phyloP scores from a whole-genome alignment of 768 basidiomycete species.

The Mycena chlorophos region DNA sequence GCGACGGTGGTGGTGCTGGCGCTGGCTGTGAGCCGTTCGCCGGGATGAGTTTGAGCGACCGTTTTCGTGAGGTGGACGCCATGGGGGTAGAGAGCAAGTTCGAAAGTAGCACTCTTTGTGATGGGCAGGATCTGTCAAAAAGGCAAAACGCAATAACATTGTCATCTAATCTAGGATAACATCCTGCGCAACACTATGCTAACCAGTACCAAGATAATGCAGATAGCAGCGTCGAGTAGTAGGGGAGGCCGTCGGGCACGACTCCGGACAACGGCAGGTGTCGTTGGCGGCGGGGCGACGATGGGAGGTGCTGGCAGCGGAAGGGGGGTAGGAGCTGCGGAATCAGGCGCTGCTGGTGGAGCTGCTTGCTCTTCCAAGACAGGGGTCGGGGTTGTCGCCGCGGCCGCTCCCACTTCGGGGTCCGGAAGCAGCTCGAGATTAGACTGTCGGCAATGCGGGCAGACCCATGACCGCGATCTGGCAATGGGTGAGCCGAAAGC shows the following conservation, averaged over 20 bases:
- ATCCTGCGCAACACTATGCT: slow-evolving; percentile 67
- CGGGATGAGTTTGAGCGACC: slow-evolving; percentile 38
- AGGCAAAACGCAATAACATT: not conserved
- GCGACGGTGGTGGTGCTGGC: slow-evolving; percentile 56
- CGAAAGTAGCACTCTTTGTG: no score
- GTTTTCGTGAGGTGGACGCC: slow-evolving; percentile 9
- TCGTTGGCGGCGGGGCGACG: slow-evolving; percentile 11
- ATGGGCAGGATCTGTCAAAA: not conserved
- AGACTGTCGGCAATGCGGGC: slow-evolving; percentile 66
- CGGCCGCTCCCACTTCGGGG: slow-evolving; percentile 26
- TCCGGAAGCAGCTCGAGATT: slow-evolving; percentile 77
- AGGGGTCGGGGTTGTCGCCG: slow-evolving; percentile 2
- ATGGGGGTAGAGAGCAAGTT: not conserved
- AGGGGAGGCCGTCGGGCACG: slow-evolving; percentile 49
- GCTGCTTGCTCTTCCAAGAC: not conserved
- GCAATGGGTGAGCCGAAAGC: slow-evolving; percentile 15
- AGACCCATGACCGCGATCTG: slow-evolving; percentile 81
- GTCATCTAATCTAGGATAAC: slow-evolving; percentile 28
- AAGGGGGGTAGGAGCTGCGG: slow-evolving; percentile 21
- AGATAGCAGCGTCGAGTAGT: slow-evolving; percentile 72
- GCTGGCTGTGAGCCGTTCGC: slow-evolving; percentile 35
- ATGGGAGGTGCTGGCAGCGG: not conserved
- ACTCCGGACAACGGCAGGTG: slow-evolving; percentile 6
- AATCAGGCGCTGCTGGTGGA: not conserved
- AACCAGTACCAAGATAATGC: slow-evolving; percentile 66